Evolutionary conservation across 331 rosid genomes (phyloP), one percentile per base, ranked within the genome.

Genomic region (Acacia concinna): DNA sequence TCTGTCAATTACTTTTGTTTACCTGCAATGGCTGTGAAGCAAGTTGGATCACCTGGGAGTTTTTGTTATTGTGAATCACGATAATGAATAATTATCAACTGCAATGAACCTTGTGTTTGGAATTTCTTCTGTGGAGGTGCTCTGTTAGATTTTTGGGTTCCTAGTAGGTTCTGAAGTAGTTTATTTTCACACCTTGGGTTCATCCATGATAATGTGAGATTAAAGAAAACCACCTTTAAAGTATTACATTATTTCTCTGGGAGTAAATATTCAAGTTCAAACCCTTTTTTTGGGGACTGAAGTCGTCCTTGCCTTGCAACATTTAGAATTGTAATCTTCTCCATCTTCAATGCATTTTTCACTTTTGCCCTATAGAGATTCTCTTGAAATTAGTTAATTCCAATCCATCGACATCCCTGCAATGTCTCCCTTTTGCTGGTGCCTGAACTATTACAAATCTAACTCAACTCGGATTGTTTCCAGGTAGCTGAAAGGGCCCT

Each of bases 401-500:
- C 37, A 60, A 12, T 60, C 63, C 70, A 30, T 57, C 7, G 27
- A 73, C 18, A 8, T 73, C 51, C 66, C 78, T 59, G 71, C 25
- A 8, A 12, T 8, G 27, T 74, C 25, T 59, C 27, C 18, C 32
- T 41, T 40, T 21, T 21, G 20, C 41, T 71, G 37, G 41, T 77
- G 68, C 57, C 56, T 73, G 17, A 49, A 74, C 28, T 21, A 56
- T 27, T 31, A 68, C 49, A 43, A 14, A 54, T 31, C 35, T 51
- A 9, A 38, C 59, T 54, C 34, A 20, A 79, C 34, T 28, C 71
- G 75, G 73, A 66, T 77, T 79, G 73, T 81, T 87, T 86, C 74
- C 93, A 94, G 98, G 98, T 94, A 67, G 87, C 98, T 78, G 98
- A 94, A 84, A 94, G 97, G 89, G 90, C 91, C 46, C 97, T 94